Conservation (phyloP, 148 eudicot genomes). For the Arctostaphylos glauca region DNA sequence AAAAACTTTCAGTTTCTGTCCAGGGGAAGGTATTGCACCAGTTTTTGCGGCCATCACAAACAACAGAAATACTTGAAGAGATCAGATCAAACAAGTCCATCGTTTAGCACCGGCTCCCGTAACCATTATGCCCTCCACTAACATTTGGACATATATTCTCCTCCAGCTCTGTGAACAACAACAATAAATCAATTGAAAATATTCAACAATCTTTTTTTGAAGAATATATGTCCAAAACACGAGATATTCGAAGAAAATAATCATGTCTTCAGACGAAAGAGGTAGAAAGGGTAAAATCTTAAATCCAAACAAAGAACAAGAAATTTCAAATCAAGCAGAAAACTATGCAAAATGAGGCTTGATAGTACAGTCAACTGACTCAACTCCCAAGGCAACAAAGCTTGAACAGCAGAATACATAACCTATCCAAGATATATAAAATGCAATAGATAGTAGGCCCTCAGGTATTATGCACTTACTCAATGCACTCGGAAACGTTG, state of each 20-base stretch:
- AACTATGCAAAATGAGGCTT: not conserved
- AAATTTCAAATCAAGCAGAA: not conserved
- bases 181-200: not conserved
- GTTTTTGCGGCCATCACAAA: constrained; percentile 38
- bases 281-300: not conserved
- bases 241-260: not conserved
- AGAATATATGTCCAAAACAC: not conserved
- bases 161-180: constrained; percentile 9
- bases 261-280: not conserved
- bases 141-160: not conserved
- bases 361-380: not conserved
- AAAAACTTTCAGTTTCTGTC: constrained; percentile 16
- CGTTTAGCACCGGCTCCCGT: not conserved
- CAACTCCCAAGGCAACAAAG: not conserved
- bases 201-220: no score
- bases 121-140: not conserved
- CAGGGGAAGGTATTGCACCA: constrained; percentile 18
- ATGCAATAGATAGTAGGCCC: no score
- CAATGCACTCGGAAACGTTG: no score
- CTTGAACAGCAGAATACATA: not conserved
- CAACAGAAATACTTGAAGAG: not conserved
- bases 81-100: not conserved
- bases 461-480: no score
- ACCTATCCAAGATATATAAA: not conserved
- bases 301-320: not conserved